Evolutionary conservation across 495 filamentous ascomycete species (phyloP).

Genomic region (Hypoxylon trugodes): DNA sequence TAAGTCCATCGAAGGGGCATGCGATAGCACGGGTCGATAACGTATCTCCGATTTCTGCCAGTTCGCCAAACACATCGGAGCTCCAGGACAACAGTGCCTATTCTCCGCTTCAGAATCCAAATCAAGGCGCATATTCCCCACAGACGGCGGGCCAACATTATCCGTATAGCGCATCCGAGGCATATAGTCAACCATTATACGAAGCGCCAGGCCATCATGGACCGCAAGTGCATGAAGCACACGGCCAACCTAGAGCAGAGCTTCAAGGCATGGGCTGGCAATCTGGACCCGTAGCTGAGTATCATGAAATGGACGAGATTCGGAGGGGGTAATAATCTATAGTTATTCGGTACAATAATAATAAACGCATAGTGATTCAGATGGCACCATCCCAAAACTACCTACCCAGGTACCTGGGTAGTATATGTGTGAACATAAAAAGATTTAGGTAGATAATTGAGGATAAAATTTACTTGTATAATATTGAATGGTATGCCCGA

Average conservation of each 20-base stretch:
- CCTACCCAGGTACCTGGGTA: too few species aligned
- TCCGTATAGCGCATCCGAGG: conserved; percentile 17
- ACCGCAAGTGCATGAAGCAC: conserved; percentile 32
- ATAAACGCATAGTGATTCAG: not conserved
- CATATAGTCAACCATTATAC: conserved; percentile 34
- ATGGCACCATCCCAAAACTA: too few species aligned
- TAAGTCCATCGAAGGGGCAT: conserved; percentile 41
- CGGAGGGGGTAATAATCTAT: too few species aligned
- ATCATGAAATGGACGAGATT: conserved; percentile 51
- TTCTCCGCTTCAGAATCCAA: conserved; percentile 37
- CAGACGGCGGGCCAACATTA: not conserved
- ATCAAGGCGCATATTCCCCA: conserved; percentile 13
- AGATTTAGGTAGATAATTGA: too few species aligned
- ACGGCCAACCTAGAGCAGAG: conserved; percentile 38
- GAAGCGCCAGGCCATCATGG: conserved; percentile 30
- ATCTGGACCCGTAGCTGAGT: conserved; percentile 46
- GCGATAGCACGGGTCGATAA: conserved; percentile 35
- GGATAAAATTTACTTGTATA: too few species aligned
- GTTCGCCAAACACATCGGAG: conserved; percentile 37
- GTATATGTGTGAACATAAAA: too few species aligned
- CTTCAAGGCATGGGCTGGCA: conserved; percentile 49
- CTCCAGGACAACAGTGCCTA: conserved; percentile 42
- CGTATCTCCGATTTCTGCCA: conserved; percentile 52
- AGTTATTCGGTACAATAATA: not conserved
- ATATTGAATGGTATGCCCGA: too few species aligned